A percentile compares a stretch with the other conserved stretches of the same genome.
These are phyloP conservation scores for Parietichytrium sp. DNA, from an alignment of 108 stramenopile species.

Conservation along the genomic window DNA sequence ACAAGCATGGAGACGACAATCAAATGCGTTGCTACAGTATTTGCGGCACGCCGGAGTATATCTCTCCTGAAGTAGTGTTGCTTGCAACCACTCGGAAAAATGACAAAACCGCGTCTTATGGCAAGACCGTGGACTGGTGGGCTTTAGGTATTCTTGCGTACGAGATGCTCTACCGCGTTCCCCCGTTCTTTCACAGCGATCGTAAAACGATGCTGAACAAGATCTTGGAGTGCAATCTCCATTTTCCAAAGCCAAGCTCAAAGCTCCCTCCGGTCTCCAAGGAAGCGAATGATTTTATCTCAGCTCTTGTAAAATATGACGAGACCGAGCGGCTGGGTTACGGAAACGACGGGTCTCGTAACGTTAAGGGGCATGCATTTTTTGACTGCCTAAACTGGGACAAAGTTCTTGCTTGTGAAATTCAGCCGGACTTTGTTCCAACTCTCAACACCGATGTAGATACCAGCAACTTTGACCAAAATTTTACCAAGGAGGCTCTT, in stretches of 20 bases:
- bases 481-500: slow-evolving; percentile 22
- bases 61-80: slow-evolving; percentile 87
- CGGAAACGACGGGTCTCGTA: slow-evolving; percentile 69
- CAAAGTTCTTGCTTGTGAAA: slow-evolving; percentile 55
- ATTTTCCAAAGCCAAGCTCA: not conserved
- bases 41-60: slow-evolving; percentile 98
- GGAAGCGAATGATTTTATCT: slow-evolving; percentile 50
- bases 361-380: slow-evolving; percentile 78
- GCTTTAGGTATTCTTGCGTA: slow-evolving; percentile 40
- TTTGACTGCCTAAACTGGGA: slow-evolving; percentile 76
- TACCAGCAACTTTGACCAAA: slow-evolving; percentile 51
- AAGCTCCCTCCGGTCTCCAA: slow-evolving; percentile 1
- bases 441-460: slow-evolving; percentile 51
- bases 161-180: slow-evolving; percentile 70
- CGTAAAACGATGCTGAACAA: slow-evolving; percentile 56
- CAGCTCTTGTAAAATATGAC: slow-evolving; percentile 69
- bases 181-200: slow-evolving; percentile 52
- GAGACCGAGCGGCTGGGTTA: slow-evolving; percentile 73
- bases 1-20: slow-evolving; percentile 29
- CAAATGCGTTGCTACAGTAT: slow-evolving; percentile 59
- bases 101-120: slow-evolving; percentile 69
- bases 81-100: slow-evolving; percentile 20
- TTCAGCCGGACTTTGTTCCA: slow-evolving; percentile 66
- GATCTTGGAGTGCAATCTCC: slow-evolving; percentile 53
- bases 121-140: slow-evolving; percentile 80